These are phyloP conservation scores for Solanum habrochaites DNA, from an alignment of 257 asterid species.

Conservation along the genomic window DNA sequence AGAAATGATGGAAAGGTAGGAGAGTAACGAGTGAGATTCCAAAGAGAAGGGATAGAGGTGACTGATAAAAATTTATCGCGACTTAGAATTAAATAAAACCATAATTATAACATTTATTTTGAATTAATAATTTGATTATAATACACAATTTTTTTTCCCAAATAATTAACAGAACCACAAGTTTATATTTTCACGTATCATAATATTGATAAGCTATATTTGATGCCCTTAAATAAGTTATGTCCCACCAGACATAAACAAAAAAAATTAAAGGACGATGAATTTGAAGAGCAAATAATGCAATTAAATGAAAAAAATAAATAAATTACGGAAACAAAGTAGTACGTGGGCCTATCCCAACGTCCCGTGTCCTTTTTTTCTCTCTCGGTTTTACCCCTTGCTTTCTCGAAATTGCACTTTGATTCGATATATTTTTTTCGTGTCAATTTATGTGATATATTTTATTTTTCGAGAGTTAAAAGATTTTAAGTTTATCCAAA, in stretches of 20 bases:
- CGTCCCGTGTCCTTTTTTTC: neutral
- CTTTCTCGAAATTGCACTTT: neutral
- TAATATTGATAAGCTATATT: neutral
- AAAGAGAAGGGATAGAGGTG: too few relatives aligned
- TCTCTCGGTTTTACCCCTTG: neutral
- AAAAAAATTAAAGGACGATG: too few relatives aligned
- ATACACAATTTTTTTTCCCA: too few relatives aligned
- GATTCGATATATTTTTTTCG: neutral
- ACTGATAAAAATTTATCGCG: too few relatives aligned
- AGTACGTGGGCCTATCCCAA: neutral
- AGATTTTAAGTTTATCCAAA: fast-evolving
- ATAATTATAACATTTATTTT: too few relatives aligned
- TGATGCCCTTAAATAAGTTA: neutral
- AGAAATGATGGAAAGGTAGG: too few relatives aligned
- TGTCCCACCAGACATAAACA: neutral
- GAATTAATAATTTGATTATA: too few relatives aligned
- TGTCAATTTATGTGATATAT: too few relatives aligned
- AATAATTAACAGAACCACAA: too few relatives aligned
- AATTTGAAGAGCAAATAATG: neutral
- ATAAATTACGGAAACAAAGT: neutral
- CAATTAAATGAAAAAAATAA: neutral
- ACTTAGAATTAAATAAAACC: too few relatives aligned
- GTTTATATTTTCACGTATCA: neutral
- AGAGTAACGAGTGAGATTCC: too few relatives aligned
- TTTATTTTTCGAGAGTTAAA: too few relatives aligned